Conservation (phyloP, 805 yeast genomes). For the Myxozyma geophila region DNA sequence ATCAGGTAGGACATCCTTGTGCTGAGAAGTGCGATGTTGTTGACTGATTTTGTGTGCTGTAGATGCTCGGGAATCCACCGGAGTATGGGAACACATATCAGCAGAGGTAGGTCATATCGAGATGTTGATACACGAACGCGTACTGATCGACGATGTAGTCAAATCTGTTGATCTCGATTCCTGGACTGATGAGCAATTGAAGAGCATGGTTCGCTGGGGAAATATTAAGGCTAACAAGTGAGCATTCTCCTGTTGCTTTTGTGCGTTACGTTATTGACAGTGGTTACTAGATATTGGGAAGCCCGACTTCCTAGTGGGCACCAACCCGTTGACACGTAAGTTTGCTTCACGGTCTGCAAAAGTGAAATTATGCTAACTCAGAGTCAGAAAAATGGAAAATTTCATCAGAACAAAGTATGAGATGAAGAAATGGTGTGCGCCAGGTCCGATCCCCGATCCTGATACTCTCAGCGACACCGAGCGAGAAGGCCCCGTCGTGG, state of each 20-base stretch:
- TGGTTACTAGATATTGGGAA: conserved; percentile 67
- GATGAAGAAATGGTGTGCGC: conserved; percentile 81
- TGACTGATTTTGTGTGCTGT: background rate
- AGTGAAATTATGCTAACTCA: background rate
- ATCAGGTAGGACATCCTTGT: conserved; percentile 49
- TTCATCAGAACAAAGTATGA: conserved; percentile 93
- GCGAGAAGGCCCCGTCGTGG: conserved; percentile 13
- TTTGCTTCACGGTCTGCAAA: background rate
- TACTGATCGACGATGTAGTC: conserved; percentile 48
- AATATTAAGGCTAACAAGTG: conserved; percentile 70
- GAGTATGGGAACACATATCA: conserved; percentile 93
- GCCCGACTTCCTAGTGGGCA: conserved; percentile 69
- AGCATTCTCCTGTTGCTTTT: conserved; percentile 1
- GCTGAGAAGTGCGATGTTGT: background rate
- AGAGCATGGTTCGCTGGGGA: conserved; percentile 83
- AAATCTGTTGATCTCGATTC: conserved; percentile 93
- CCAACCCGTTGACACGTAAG: conserved; percentile 67
- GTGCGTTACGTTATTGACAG: background rate
- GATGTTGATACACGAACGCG: background rate
- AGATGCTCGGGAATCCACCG: conserved; percentile 96
- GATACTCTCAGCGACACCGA: conserved; percentile 36
- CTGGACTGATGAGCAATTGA: conserved; percentile 93
- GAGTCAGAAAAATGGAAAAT: conserved; percentile 72
- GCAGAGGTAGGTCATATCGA: conserved; percentile 50
- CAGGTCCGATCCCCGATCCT: conserved; percentile 62